phyloP scores from a whole-genome alignment of 257 asterid species.

The Solanum pimpinellifolium region DNA sequence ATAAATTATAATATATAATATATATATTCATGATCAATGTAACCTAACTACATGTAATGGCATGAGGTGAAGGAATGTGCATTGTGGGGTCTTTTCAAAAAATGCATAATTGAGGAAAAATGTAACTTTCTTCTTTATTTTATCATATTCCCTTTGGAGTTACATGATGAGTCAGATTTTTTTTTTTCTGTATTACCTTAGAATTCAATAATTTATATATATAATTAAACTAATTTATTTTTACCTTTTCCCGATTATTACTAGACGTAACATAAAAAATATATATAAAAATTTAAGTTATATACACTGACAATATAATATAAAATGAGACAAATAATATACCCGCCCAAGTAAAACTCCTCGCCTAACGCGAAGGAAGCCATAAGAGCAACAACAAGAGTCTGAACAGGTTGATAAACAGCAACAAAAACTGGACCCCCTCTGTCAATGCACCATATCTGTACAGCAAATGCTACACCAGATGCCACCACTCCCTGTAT shows the following conservation, averaged over 20 bases:
- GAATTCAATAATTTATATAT: background rate
- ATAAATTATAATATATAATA: background rate
- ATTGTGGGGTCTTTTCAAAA: background rate
- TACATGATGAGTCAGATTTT: background rate
- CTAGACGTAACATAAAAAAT: background rate
- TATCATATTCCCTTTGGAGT: too few relatives aligned
- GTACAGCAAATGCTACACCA: constrained; percentile 98
- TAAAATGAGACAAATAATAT: background rate
- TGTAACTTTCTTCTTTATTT: too few relatives aligned
- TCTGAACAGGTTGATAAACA: constrained; percentile 98
- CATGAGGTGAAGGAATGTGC: background rate
- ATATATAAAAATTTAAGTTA: background rate
- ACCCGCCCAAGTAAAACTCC: constrained; percentile 95
- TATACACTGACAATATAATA: background rate
- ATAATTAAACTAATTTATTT: background rate
- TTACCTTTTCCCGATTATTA: background rate
- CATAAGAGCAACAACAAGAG: constrained; percentile 87
- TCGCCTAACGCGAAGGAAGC: constrained; percentile 75
- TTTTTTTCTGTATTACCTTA: accelerated
- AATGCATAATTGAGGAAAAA: background rate
- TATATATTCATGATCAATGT: background rate
- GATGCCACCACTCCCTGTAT: constrained; percentile 98
- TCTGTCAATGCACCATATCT: constrained; percentile 97
- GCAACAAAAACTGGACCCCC: constrained; percentile 99
- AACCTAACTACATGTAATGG: background rate